These are phyloP conservation scores for Arabidopsis arenosa DNA, from an alignment of 345 rosid genomes.

Conservation along the genomic window DNA sequence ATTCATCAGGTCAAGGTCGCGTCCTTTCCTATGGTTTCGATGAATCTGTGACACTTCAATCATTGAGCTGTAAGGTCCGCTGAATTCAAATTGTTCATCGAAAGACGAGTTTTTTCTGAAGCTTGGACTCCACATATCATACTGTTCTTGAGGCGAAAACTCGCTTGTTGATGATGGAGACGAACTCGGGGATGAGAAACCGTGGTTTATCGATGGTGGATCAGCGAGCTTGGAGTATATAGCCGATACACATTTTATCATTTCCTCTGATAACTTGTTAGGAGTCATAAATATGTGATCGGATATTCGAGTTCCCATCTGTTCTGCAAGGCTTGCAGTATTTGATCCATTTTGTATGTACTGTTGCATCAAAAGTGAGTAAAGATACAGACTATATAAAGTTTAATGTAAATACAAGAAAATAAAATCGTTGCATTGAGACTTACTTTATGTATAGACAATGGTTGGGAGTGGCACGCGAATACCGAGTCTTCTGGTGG, in stretches of 20 bases:
- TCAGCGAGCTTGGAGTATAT: conserved; percentile 90
- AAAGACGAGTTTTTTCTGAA: conserved; percentile 77
- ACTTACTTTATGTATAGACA: conserved; percentile 74
- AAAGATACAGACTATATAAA: conserved; percentile 14
- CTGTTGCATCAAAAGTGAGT: conserved; percentile 50
- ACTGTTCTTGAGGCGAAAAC: conserved; percentile 75
- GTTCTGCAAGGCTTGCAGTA: conserved; percentile 85
- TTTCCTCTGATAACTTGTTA: conserved; percentile 91
- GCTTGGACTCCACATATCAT: conserved; percentile 93
- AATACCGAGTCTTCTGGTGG: conserved; percentile 63
- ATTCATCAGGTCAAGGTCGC: conserved; percentile 76
- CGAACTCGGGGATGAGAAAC: conserved; percentile 83
- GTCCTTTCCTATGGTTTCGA: conserved; percentile 70
- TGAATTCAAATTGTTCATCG: conserved; percentile 88
- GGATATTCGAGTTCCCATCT: conserved; percentile 83
- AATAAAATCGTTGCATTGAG: background rate
- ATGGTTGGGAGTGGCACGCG: conserved; percentile 82
- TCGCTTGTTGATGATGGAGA: conserved; percentile 73
- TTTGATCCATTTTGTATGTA: conserved; percentile 69
- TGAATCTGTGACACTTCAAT: conserved; percentile 83
- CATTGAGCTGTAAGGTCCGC: conserved; percentile 97
- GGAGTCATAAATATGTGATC: conserved; percentile 88
- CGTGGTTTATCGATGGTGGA: conserved; percentile 70
- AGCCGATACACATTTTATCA: conserved; percentile 84
- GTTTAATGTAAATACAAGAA: background rate